A percentile compares a stretch with the other conserved stretches of the same genome.
phyloP scores from a whole-genome alignment of 202 grass and related monocot species.

The Saccharum hybrid region DNA sequence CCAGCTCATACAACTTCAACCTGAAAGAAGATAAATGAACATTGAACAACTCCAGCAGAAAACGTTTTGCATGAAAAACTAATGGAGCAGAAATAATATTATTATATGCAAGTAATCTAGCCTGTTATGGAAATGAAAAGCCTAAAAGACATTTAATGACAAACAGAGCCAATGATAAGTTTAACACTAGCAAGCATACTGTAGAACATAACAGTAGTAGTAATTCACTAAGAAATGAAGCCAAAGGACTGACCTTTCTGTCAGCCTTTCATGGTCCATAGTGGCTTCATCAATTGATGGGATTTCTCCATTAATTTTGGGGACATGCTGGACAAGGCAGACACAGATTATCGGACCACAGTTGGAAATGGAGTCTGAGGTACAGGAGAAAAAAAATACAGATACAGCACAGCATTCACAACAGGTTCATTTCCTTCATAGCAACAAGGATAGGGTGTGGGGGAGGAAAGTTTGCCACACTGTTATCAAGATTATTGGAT shows the following conservation, averaged over 20 bases:
- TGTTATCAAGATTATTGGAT: background rate
- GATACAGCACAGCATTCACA: background rate
- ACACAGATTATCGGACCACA: constrained; percentile 44
- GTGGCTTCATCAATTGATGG: constrained; percentile 89
- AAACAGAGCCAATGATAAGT: background rate
- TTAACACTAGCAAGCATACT: constrained; percentile 27
- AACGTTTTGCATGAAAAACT: background rate
- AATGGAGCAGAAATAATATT: background rate
- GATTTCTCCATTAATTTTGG: constrained; percentile 94
- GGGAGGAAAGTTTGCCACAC: background rate
- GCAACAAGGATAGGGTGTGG: background rate
- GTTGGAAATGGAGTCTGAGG: constrained; percentile 31
- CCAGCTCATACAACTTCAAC: constrained; percentile 81
- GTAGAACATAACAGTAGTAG: constrained; percentile 25
- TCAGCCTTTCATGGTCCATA: constrained; percentile 90
- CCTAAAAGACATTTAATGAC: constrained; percentile 12
- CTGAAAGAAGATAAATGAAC: constrained; percentile 48
- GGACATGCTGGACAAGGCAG: constrained; percentile 78
- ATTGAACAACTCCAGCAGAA: constrained; percentile 27
- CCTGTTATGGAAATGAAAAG: background rate
- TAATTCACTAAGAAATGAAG: constrained; percentile 30
- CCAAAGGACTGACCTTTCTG: constrained; percentile 64
- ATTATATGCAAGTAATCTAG: constrained; percentile 4
- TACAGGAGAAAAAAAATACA: constrained; percentile 5
- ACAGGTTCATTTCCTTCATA: constrained; percentile 27